These are phyloP conservation scores for Takakia lepidozioides DNA, from an alignment of 225 moss, liverwort and hornwort genomes.

Conservation along the genomic window DNA sequence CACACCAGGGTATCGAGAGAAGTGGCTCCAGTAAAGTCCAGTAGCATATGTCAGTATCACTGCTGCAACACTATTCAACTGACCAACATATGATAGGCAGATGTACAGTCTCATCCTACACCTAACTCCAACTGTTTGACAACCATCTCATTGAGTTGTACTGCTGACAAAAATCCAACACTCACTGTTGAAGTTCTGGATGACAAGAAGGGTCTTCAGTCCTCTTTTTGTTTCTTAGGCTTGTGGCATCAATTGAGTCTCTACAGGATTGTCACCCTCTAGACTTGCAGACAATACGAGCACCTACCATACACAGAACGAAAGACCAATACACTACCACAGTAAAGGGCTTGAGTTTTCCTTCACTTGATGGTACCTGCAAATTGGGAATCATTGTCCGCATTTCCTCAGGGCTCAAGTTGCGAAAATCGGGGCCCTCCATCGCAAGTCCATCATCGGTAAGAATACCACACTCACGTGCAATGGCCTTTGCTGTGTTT, in stretches of 20 bases:
- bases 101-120: not conserved
- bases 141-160: too few species aligned
- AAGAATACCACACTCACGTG: slow-evolving; percentile 11
- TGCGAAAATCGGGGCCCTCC: slow-evolving; percentile 13
- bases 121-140: not conserved
- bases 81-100: too few species aligned
- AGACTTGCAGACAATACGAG: too few species aligned
- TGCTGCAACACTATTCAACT: too few species aligned
- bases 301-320: too few species aligned
- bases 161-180: too few species aligned
- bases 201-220: not conserved
- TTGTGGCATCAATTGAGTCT: too few species aligned
- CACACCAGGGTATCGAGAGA: not conserved
- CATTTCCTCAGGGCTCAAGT: slow-evolving; percentile 1
- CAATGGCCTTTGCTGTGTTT: slow-evolving; percentile 14
- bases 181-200: too few species aligned
- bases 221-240: not conserved
- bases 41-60: too few species aligned
- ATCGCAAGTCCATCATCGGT: slow-evolving; percentile 13
- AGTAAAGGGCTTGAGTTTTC: too few species aligned
- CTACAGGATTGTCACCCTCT: too few species aligned
- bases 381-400: slow-evolving; percentile 6
- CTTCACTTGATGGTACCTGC: slow-evolving; percentile 7
- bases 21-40: not conserved
- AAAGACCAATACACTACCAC: too few species aligned